These are phyloP conservation scores for Alternaria angustiovoidea DNA, from an alignment of 2,329 filamentous ascomycete genomes.

Conservation along the genomic window DNA sequence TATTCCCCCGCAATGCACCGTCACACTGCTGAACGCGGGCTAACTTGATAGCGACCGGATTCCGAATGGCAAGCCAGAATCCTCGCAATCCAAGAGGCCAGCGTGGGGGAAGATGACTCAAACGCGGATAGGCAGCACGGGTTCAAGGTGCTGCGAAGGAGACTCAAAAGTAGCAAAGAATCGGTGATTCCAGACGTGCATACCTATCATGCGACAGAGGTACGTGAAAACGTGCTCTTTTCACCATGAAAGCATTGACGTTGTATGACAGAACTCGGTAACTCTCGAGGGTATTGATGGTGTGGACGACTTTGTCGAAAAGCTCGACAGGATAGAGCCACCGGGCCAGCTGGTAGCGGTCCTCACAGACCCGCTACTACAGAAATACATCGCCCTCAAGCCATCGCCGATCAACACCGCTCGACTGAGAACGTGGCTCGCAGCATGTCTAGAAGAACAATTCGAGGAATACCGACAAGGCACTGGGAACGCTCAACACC, in stretches of 20 bases:
- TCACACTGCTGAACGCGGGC: conserved; percentile 25
- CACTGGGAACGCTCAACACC: conserved; percentile 24
- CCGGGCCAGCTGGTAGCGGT: conserved; percentile 84
- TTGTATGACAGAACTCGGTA: conserved; percentile 48
- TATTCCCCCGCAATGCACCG: conserved; percentile 22
- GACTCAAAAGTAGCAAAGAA: conserved; percentile 59
- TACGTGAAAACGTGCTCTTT: conserved; percentile 34
- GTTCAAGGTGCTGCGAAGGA: conserved; percentile 70
- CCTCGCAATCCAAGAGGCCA: conserved; percentile 70
- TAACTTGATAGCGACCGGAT: conserved; percentile 68
- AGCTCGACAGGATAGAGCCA: conserved; percentile 78
- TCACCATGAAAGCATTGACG: conserved; percentile 14
- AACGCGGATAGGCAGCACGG: conserved; percentile 56
- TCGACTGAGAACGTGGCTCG: conserved; percentile 51
- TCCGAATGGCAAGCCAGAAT: conserved; percentile 75
- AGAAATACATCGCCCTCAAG: conserved; percentile 73
- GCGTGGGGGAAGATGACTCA: conserved; percentile 52
- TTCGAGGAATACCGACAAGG: conserved; percentile 30
- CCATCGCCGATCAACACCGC: conserved; percentile 37
- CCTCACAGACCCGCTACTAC: conserved; percentile 76
- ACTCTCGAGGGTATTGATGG: conserved; percentile 79
- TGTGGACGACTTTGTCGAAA: conserved; percentile 72
- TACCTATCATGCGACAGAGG: conserved; percentile 75
- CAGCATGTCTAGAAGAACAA: conserved; percentile 49
- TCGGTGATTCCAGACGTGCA: conserved; percentile 71